Percentiles rank a stretch among this genome's conserved stretches.
Conservation (phyloP, 2,329 filamentous ascomycete genomes). For the Fusarium sambucinum region DNA sequence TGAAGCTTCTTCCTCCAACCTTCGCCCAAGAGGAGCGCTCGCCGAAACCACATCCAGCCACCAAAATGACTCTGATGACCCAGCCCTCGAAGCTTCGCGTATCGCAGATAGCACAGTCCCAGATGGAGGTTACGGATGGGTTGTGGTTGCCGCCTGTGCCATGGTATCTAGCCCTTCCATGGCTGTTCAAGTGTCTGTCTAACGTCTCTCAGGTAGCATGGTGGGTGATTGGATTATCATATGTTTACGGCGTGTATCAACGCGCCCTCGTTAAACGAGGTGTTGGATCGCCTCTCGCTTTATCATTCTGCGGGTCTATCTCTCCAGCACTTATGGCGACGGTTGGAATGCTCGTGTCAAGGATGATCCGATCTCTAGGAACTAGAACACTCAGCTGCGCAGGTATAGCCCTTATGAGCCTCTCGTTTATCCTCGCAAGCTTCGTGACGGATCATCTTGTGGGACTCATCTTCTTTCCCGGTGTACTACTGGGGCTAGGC, state of each 20-base stretch:
- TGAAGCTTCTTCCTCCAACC: slow-evolving; percentile 8
- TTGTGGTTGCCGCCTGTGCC: slow-evolving; percentile 44
- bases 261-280: slow-evolving; percentile 63
- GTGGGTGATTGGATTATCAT: slow-evolving; percentile 69
- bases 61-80: slow-evolving; percentile 8
- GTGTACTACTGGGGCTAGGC: slow-evolving; percentile 44
- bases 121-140: slow-evolving; percentile 50
- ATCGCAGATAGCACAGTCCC: slow-evolving; percentile 43
- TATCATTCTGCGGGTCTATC: slow-evolving; percentile 70
- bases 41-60: neutral
- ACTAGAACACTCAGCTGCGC: slow-evolving; percentile 27
- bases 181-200: neutral
- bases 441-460: slow-evolving; percentile 43
- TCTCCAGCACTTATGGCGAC: slow-evolving; percentile 42
- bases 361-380: slow-evolving; percentile 27
- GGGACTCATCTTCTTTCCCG: slow-evolving; percentile 48
- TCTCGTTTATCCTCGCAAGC: slow-evolving; percentile 29
- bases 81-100: slow-evolving; percentile 40
- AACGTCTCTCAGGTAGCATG: slow-evolving; percentile 42
- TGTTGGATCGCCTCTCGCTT: slow-evolving; percentile 60
- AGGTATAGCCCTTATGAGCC: slow-evolving; percentile 6
- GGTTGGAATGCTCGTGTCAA: slow-evolving; percentile 25
- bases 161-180: neutral
- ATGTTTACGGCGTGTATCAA: slow-evolving; percentile 72
- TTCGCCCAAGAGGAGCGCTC: slow-evolving; percentile 24